Conservation (phyloP, 495 filamentous ascomycete genomes). For the Penicillium silybi region DNA sequence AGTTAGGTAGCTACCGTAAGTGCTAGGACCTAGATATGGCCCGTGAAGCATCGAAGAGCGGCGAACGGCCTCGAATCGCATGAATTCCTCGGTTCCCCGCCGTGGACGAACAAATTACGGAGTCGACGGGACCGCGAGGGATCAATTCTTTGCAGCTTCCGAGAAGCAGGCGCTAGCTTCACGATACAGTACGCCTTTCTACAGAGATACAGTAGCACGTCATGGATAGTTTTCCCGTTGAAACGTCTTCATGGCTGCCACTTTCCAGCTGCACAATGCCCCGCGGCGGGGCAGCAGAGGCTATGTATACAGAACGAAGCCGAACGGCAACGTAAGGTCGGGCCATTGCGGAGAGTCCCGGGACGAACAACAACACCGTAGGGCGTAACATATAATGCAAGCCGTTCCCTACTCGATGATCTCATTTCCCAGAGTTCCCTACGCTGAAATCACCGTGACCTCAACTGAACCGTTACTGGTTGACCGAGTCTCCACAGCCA, state of each 20-base stretch:
- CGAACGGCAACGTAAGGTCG: conserved; percentile 1
- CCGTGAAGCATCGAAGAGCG: conserved; percentile 13
- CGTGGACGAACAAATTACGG: conserved; percentile 41
- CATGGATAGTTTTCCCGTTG: background rate
- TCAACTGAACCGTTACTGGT: conserved; percentile 7
- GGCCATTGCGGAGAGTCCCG: conserved; percentile 6
- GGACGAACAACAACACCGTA: background rate
- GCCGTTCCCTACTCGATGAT: background rate
- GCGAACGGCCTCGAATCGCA: conserved; percentile 24
- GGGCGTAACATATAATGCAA: conserved; percentile 7
- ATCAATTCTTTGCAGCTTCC: conserved; percentile 18
- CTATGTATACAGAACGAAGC: background rate
- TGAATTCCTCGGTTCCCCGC: conserved; percentile 27
- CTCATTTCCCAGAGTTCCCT: background rate
- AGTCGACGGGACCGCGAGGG: conserved; percentile 14
- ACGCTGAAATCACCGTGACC: conserved; percentile 24
- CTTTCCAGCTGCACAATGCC: background rate
- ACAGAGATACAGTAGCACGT: background rate
- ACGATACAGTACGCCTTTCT: background rate
- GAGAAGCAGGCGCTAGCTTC: background rate
- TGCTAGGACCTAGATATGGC: too few relatives aligned
- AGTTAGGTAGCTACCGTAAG: too few relatives aligned
- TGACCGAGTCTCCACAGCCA: conserved; percentile 10
- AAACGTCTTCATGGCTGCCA: background rate
- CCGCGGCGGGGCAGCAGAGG: background rate